A percentile compares a stretch with the other conserved stretches of the same genome.
Evolutionary conservation across 805 yeast genomes (phyloP).

Genomic region (Saccharomycopsis schoenii): DNA sequence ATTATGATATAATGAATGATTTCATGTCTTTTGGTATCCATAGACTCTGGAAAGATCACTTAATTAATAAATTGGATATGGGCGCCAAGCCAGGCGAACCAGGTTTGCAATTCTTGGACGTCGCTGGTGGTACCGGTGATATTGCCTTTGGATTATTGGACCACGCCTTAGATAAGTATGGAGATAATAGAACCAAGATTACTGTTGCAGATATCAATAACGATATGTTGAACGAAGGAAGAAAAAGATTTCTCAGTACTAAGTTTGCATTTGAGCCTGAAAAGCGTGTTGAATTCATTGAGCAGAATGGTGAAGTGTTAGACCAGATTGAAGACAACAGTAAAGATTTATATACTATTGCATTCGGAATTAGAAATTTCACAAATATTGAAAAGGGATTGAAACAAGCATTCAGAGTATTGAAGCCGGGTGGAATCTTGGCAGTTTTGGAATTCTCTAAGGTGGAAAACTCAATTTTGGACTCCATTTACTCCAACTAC

Average conservation of each 20-base stretch:
- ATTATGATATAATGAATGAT: conserved; percentile 93
- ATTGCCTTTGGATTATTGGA: conserved; percentile 91
- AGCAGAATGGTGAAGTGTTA: conserved; percentile 85
- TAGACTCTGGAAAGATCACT: conserved; percentile 88
- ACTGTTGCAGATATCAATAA: conserved; percentile 90
- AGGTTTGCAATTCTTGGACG: conserved; percentile 83
- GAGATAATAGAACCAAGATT: conserved; percentile 71
- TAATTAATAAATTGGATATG: conserved; percentile 79
- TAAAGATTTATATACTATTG: conserved; percentile 91
- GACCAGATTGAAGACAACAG: conserved; percentile 78
- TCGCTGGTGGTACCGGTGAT: conserved; percentile 98
- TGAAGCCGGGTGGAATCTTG: conserved; percentile 95
- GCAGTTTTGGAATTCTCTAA: conserved; percentile 93
- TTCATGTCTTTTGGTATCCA: conserved; percentile 95
- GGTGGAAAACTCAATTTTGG: conserved; percentile 71
- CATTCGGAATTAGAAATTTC: conserved; percentile 95
- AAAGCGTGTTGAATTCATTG: conserved; percentile 62
- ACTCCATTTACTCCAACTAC: conserved; percentile 74
- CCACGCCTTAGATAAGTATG: conserved; percentile 72
- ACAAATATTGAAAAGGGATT: conserved; percentile 90
- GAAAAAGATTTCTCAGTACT: conserved; percentile 53
- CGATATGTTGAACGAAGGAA: conserved; percentile 92
- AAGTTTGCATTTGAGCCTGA: conserved; percentile 41
- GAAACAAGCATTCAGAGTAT: conserved; percentile 84
- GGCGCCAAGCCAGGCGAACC: conserved; percentile 83